These are phyloP conservation scores for Lagenidium sp. DNA, from an alignment of 352 stramenopile species.

Conservation along the genomic window DNA sequence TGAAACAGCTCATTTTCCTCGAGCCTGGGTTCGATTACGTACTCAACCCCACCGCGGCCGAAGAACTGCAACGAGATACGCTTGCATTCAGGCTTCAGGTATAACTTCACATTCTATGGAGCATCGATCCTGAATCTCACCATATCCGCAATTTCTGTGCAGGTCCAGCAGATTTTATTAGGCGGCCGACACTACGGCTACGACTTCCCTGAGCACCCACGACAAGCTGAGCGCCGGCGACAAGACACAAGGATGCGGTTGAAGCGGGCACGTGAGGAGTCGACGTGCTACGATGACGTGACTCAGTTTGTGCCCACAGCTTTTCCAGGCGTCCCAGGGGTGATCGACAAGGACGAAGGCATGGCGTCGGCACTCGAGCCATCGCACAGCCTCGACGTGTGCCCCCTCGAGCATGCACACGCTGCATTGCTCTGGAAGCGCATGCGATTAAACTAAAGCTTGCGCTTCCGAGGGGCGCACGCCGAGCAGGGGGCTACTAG, in stretches of 20 bases:
- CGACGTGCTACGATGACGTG: too few relatives aligned
- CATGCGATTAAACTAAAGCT: constrained; percentile 41
- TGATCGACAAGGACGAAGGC: constrained; percentile 16
- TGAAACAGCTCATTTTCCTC: constrained; percentile 64
- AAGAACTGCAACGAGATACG: constrained; percentile 36
- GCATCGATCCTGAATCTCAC: too few relatives aligned
- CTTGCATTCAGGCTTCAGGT: too few relatives aligned
- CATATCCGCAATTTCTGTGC: background rate
- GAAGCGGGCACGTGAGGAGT: constrained; percentile 52
- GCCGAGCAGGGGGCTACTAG: too few relatives aligned
- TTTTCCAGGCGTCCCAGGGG: too few relatives aligned
- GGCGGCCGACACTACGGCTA: constrained; percentile 48
- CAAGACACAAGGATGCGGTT: constrained; percentile 26
- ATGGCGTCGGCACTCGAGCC: too few relatives aligned
- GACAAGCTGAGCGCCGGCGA: constrained; percentile 40
- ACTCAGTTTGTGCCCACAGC: too few relatives aligned
- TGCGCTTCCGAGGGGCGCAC: too few relatives aligned
- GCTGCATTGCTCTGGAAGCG: constrained; percentile 43
- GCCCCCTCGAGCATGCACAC: constrained; percentile 32
- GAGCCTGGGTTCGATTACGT: constrained; percentile 65
- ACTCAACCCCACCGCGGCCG: constrained; percentile 39
- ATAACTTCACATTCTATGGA: too few relatives aligned
- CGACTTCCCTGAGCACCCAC: constrained; percentile 51
- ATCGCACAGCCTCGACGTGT: too few relatives aligned
- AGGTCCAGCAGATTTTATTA: constrained; percentile 54